A percentile compares a stretch with the other conserved stretches of the same genome.
Evolutionary conservation across 2,329 filamentous ascomycete genomes (phyloP).

Genomic region (Phoma sp.): DNA sequence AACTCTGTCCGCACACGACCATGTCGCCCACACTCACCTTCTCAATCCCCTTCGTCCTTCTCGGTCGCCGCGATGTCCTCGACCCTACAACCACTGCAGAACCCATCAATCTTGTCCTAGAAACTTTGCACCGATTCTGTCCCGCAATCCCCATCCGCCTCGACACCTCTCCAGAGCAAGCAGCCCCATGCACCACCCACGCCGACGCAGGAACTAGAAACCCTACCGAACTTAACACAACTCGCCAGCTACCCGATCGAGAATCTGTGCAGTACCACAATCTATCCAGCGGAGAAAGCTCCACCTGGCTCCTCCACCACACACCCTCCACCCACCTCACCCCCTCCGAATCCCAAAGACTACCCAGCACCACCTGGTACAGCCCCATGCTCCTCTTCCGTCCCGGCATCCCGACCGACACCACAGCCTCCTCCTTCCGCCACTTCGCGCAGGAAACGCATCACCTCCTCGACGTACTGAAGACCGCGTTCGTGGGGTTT

Average conservation of each 20-base stretch:
- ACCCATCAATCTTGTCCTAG: not conserved
- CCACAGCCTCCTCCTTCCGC: not conserved
- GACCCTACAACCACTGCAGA: not conserved
- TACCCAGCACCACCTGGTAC: too few relatives aligned
- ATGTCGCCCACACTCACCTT: slow-evolving; percentile 6
- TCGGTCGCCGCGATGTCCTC: slow-evolving; percentile 3
- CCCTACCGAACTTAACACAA: too few relatives aligned
- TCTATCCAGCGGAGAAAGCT: too few relatives aligned
- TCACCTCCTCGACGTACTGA: not conserved
- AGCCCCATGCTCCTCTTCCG: too few relatives aligned
- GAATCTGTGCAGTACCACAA: too few relatives aligned
- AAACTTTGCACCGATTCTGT: not conserved
- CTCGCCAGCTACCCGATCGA: too few relatives aligned
- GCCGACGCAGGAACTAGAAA: too few relatives aligned
- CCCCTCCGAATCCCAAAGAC: too few relatives aligned
- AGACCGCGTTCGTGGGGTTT: not conserved
- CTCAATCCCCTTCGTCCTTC: slow-evolving; percentile 17
- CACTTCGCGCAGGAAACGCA: not conserved
- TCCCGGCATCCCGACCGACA: not conserved
- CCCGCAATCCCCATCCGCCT: slow-evolving; percentile 1
- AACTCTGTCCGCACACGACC: too few relatives aligned
- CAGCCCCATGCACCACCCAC: not conserved
- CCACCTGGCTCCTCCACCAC: too few relatives aligned
- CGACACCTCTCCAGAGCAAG: not conserved
- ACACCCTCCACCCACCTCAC: too few relatives aligned